Evolutionary conservation across 192 early-diverging fungal species (phyloP).

Genomic region (Funneliformis mosseae): DNA sequence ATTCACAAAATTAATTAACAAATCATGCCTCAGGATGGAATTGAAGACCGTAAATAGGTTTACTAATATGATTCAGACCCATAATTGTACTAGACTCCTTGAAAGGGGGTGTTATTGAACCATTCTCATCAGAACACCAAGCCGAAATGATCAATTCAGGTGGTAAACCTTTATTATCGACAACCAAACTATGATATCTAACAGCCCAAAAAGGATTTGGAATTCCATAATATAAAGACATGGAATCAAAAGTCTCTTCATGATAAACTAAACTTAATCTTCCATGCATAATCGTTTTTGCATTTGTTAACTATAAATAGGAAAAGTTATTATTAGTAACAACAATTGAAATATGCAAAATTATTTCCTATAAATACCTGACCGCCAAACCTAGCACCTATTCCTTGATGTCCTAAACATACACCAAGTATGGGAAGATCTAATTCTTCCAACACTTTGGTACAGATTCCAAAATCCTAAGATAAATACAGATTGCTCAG

Average conservation of each 20-base stretch:
- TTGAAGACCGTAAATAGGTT: slow-evolving; percentile 88
- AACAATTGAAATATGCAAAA: background rate
- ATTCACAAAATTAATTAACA: background rate
- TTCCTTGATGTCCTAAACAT: slow-evolving; percentile 93
- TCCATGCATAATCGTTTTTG: slow-evolving; percentile 80
- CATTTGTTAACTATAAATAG: slow-evolving; percentile 56
- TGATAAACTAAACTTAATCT: slow-evolving; percentile 63
- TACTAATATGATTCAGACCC: slow-evolving; percentile 70
- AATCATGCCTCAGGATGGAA: slow-evolving; percentile 86
- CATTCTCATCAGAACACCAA: slow-evolving; percentile 54
- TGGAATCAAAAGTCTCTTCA: slow-evolving; percentile 31
- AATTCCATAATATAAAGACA: slow-evolving; percentile 59
- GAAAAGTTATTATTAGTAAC: slow-evolving; percentile 22
- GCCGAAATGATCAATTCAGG: slow-evolving; percentile 62
- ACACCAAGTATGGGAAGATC: slow-evolving; percentile 84
- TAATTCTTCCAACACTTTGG: slow-evolving; percentile 52
- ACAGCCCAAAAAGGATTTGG: slow-evolving; percentile 74
- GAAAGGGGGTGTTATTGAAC: background rate
- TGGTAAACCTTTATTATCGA: slow-evolving; percentile 62
- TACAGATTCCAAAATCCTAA: slow-evolving; percentile 84
- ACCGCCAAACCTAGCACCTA: slow-evolving; percentile 70
- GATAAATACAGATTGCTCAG: background rate
- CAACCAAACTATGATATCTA: slow-evolving; percentile 89
- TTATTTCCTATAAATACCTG: slow-evolving; percentile 40
- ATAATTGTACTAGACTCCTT: slow-evolving; percentile 60